phyloP scores from a whole-genome alignment of 2,329 filamentous ascomycete species.

The Niveomyces coronatus region DNA sequence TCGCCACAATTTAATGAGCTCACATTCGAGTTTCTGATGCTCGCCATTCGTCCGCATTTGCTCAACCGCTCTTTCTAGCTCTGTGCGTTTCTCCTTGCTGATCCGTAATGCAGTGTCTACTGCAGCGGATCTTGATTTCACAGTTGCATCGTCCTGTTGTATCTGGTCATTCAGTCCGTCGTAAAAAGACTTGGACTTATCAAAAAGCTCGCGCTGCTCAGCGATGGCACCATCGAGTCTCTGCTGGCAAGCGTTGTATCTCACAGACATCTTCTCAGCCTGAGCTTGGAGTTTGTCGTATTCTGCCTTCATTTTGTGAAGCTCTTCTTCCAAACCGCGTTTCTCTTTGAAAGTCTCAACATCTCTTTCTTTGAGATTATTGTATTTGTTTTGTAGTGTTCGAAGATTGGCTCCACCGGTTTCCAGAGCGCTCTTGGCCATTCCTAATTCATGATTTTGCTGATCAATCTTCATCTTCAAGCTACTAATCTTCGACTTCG shows the following conservation, averaged over 20 bases:
- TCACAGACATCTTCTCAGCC: background rate
- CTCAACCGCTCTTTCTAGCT: background rate
- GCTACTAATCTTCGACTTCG: constrained; percentile 9
- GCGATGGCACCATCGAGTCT: constrained; percentile 3
- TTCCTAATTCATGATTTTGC: constrained; percentile 13
- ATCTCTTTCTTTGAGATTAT: background rate
- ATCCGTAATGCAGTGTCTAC: background rate
- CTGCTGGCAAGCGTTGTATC: constrained; percentile 1
- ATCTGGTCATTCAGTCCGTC: background rate
- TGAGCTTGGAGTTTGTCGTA: background rate
- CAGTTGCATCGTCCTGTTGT: background rate
- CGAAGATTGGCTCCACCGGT: background rate
- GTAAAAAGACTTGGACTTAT: constrained; percentile 6
- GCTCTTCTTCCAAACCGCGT: constrained; percentile 3
- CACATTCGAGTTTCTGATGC: background rate
- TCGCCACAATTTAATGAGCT: background rate
- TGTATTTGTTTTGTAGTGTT: background rate
- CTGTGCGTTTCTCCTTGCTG: constrained; percentile 4
- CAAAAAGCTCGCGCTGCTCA: constrained; percentile 10
- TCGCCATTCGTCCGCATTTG: background rate
- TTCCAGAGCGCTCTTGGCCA: constrained; percentile 13
- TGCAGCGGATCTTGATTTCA: background rate
- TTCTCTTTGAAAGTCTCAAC: background rate
- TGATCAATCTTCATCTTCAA: constrained; percentile 4
- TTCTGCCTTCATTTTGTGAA: constrained; percentile 7